A percentile compares a stretch with the other conserved stretches of the same genome.
phyloP scores from a whole-genome alignment of 192 early-diverging fungal species.

The Coemansia sp. region DNA sequence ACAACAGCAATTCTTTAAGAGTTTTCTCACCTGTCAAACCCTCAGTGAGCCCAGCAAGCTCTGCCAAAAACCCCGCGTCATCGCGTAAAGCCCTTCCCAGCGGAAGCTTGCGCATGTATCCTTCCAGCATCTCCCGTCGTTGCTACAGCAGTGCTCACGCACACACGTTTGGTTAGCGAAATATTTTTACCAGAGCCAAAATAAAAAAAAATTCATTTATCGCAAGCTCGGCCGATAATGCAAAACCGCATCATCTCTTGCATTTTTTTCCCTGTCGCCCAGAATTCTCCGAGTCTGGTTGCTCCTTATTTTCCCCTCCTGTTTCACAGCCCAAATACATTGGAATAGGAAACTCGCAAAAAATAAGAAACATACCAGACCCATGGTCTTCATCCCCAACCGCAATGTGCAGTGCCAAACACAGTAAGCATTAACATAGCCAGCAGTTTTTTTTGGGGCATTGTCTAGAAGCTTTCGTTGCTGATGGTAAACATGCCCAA shows the following conservation, averaged over 20 bases:
- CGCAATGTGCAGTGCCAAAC: background rate
- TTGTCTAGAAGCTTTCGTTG: conserved; percentile 6
- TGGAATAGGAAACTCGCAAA: background rate
- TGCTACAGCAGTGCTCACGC: conserved; percentile 33
- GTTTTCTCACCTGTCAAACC: conserved; percentile 44
- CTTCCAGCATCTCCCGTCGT: conserved; percentile 59
- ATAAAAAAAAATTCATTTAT: background rate
- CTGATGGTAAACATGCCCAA: background rate
- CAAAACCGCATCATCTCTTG: conserved; percentile 1
- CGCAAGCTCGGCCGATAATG: background rate
- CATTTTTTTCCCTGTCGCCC: background rate
- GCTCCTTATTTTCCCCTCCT: background rate
- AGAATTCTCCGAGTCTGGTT: background rate
- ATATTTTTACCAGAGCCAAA: background rate
- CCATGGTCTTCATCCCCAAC: conserved; percentile 6
- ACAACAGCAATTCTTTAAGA: background rate
- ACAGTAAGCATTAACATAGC: background rate
- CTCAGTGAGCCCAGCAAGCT: conserved; percentile 55
- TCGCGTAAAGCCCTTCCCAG: conserved; percentile 25
- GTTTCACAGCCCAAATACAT: conserved; percentile 4
- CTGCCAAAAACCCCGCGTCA: conserved; percentile 22
- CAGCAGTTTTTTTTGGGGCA: background rate
- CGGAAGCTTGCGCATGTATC: conserved; percentile 47
- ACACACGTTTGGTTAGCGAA: background rate
- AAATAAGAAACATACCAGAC: conserved; percentile 1